Conservation (phyloP, 2,329 filamentous ascomycete species). For the Berkeleyomyces basicola region DNA sequence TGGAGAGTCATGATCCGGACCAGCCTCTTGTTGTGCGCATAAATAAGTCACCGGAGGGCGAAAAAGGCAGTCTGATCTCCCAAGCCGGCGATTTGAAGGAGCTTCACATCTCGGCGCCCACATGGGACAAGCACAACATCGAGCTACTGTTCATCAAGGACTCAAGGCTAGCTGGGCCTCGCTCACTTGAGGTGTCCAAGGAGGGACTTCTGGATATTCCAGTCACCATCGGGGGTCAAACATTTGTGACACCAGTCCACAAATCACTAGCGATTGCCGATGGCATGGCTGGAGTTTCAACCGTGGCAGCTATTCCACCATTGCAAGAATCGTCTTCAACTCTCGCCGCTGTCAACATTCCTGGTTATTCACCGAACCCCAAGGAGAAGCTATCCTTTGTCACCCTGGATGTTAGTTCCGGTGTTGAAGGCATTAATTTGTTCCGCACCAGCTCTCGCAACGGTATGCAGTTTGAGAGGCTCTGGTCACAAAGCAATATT, state of each 20-base stretch:
- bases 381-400: conserved; percentile 29
- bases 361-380: conserved; percentile 24
- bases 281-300: conserved; percentile 51
- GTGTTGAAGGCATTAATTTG: conserved; percentile 42
- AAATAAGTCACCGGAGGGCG: conserved; percentile 20
- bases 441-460: conserved; percentile 56
- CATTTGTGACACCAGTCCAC: conserved; percentile 55
- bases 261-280: conserved; percentile 58
- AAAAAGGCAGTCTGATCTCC: conserved; percentile 13
- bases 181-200: conserved; percentile 25
- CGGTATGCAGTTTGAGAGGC: conserved; percentile 52
- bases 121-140: conserved; percentile 42
- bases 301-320: conserved; percentile 29
- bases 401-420: conserved; percentile 47
- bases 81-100: conserved; percentile 24
- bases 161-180: conserved; percentile 22
- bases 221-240: not conserved
- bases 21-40: conserved; percentile 49
- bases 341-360: conserved; percentile 41
- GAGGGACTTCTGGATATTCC: conserved; percentile 50
- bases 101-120: conserved; percentile 45
- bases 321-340: conserved; percentile 26
- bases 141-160: conserved; percentile 45
- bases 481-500: conserved; percentile 59
- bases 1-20: conserved; percentile 34